Conservation (phyloP, 116 monocot genomes). For the Iris pallida region DNA sequence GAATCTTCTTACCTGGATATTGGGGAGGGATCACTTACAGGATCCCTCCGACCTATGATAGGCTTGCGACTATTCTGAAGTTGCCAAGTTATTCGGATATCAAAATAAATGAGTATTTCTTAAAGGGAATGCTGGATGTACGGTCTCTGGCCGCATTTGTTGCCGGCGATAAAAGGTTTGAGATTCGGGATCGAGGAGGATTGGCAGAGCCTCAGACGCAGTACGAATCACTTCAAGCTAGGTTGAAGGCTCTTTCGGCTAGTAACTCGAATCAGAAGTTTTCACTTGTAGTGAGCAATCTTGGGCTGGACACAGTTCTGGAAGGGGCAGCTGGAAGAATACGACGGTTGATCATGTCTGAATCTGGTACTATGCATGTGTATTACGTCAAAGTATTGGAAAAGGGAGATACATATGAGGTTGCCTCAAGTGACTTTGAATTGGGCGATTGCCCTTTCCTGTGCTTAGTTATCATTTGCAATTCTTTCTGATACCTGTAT, state of each 20-base stretch:
- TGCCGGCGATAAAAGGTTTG: constrained; percentile 50
- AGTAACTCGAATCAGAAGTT: constrained; percentile 54
- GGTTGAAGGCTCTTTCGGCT: constrained; percentile 55
- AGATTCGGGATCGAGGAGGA: constrained; percentile 39
- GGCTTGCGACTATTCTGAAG: constrained; percentile 46
- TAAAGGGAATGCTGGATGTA: constrained; percentile 66
- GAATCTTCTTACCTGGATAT: constrained; percentile 81
- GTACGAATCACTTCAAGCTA: constrained; percentile 84
- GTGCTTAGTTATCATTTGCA: neutral
- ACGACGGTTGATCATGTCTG: constrained; percentile 72
- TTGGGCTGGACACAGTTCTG: constrained; percentile 63
- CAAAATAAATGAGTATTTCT: constrained; percentile 60
- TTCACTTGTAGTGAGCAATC: constrained; percentile 66
- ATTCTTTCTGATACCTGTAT: neutral
- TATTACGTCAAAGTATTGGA: constrained; percentile 88
- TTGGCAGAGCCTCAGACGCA: constrained; percentile 73
- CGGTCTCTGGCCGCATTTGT: constrained; percentile 75
- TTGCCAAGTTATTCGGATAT: constrained; percentile 73
- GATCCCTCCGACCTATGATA: constrained; percentile 85
- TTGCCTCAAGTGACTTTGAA: constrained; percentile 13
- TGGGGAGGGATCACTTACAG: constrained; percentile 76
- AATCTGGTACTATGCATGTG: constrained; percentile 78
- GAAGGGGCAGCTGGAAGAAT: constrained; percentile 96
- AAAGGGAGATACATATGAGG: constrained; percentile 96
- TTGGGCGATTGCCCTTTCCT: neutral